phyloP scores from a whole-genome alignment of 2,329 filamentous ascomycete genomes.

The Bipolaris zeicola region DNA sequence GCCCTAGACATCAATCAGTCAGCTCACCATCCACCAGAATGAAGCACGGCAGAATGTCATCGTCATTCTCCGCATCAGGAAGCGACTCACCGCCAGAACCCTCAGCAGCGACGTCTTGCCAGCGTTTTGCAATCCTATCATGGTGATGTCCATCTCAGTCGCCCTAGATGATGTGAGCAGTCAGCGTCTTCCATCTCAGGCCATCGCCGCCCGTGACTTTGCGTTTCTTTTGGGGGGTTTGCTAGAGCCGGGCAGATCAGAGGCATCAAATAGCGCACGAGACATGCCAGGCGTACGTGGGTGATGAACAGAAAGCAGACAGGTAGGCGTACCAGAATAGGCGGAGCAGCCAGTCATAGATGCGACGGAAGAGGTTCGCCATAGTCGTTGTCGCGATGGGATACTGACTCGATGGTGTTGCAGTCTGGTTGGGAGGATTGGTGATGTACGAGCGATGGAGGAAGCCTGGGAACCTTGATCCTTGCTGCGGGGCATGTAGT shows the following conservation, averaged over 20 bases:
- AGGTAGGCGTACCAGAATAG: conserved; percentile 81
- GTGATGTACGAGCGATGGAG: conserved; percentile 37
- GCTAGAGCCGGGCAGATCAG: conserved; percentile 20
- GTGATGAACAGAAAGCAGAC: conserved; percentile 14
- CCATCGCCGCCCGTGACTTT: conserved; percentile 19
- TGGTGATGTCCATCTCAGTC: conserved; percentile 99
- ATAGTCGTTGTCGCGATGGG: conserved; percentile 56
- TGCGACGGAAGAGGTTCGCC: conserved; percentile 88
- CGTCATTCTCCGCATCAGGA: conserved; percentile 39
- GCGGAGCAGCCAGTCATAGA: conserved; percentile 98
- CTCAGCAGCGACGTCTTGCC: conserved; percentile 95
- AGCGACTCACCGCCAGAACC: conserved; percentile 83
- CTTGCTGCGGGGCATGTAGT: conserved; percentile 44
- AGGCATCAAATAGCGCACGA: conserved; percentile 39
- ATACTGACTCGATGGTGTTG: conserved; percentile 45
- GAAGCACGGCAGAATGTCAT: conserved; percentile 31
- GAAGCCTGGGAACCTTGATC: conserved; percentile 43
- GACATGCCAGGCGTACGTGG: conserved; percentile 27
- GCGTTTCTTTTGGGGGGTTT: conserved; percentile 28
- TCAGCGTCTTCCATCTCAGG: conserved; percentile 26
- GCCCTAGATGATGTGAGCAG: conserved; percentile 65
- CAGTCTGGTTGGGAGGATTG: conserved; percentile 30
- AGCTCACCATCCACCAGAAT: conserved; percentile 28
- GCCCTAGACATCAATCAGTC: conserved; percentile 65
- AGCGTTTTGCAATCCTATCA: conserved; percentile 97